Percentiles rank a stretch among this genome's conserved stretches.
Evolutionary conservation across 345 rosid genomes (phyloP).

Genomic region (Conringia planisiliqua): DNA sequence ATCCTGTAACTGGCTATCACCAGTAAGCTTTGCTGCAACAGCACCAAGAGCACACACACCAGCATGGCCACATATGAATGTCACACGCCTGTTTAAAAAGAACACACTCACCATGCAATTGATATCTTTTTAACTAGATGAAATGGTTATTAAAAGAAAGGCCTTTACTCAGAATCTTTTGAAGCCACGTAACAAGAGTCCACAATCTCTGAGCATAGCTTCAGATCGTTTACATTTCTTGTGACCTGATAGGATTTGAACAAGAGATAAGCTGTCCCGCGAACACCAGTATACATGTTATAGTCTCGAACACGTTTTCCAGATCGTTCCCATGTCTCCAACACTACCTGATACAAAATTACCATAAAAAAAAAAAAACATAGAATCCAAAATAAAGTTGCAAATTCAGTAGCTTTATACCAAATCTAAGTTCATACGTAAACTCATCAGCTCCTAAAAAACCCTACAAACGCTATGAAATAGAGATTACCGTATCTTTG

Average conservation of each 20-base stretch:
- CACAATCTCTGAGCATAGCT: constrained; percentile 48
- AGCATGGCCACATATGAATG: constrained; percentile 60
- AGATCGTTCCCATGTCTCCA: constrained; percentile 53
- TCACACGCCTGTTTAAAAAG: constrained; percentile 40
- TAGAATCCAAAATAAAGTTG: not conserved
- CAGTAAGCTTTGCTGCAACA: constrained; percentile 50
- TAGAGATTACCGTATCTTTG: constrained; percentile 59
- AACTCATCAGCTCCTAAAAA: not conserved
- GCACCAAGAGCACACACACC: constrained; percentile 77
- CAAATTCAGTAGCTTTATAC: not conserved
- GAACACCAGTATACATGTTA: constrained; percentile 48
- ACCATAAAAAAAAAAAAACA: not conserved
- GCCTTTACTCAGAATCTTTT: constrained; percentile 41
- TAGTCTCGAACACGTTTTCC: constrained; percentile 46
- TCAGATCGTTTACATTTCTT: constrained; percentile 41
- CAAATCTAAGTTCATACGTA: not conserved
- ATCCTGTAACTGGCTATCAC: constrained; percentile 35
- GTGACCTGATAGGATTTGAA: constrained; percentile 49
- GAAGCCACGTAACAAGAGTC: constrained; percentile 56
- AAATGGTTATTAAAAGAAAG: not conserved
- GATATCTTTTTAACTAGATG: not conserved
- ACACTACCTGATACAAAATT: constrained; percentile 37
- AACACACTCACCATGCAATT: not conserved
- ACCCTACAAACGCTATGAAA: too few relatives aligned
- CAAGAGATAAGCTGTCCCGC: constrained; percentile 61